Base-by-base conservation (phyloP, 495 filamentous ascomycete species). In the Viridothelium virens region DNA sequence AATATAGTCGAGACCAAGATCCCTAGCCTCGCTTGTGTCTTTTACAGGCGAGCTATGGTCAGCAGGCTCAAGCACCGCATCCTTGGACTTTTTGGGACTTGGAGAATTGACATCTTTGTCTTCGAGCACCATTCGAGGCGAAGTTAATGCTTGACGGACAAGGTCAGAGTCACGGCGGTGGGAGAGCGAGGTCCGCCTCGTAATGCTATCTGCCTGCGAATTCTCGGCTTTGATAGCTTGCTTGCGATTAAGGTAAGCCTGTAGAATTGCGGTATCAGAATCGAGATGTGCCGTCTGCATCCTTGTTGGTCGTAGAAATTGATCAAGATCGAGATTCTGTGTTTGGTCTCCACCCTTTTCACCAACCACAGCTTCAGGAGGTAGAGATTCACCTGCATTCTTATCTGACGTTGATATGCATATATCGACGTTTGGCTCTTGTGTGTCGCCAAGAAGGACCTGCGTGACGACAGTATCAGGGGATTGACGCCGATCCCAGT, bases 161-260 rank as follows among this genome's bases (percentile, higher is more conserved):
- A 67, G 70, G 61, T 74, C 77, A 3, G 76, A 78, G 62, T 79
- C 77, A 5, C 77, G 76, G n/a, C 75, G 69, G 63, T 79, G 72
- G 2, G 65, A 63, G 4, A 76, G 37, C 4, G 77, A 77, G 11
- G 69, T 62, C 2, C 72, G 74, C 36, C 68, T 68, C 47, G 71
- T 38, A 10, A 76, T 74, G 33, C 72, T 72, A 12, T 74, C 70
- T 14, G 84, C 68, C 79, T 83, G 46, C 25, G 53, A 56, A 14
- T 44, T 66, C 38, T 36, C 41, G 38, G 81, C 83, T 68, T 84
- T 85, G 69, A 80, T 87, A 10, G 84, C 82, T 65, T 82, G 82
- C 16, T 85, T 84, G 56, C 81, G 83, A 64, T 79, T 83, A 38
- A 88, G 75, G 70, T 87, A 88, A 62, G 83, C 81, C 68, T 84